Percentiles rank a stretch among this genome's conserved stretches.
Evolutionary conservation across 805 yeast species (phyloP).

Genomic region (Crinitomyces ghanaensis): DNA sequence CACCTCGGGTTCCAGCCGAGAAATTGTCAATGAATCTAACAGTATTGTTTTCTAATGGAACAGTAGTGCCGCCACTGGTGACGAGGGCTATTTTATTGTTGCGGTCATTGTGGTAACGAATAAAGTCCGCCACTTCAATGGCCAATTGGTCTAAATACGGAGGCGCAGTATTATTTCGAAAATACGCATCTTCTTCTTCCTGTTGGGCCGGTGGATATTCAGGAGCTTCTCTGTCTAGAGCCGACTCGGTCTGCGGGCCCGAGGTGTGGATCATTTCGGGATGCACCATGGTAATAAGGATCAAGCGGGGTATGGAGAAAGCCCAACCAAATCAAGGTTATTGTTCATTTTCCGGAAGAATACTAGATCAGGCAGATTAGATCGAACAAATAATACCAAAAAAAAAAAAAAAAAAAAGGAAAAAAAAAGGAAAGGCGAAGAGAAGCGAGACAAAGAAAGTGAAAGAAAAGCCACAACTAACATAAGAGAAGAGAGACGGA

Average conservation of each 20-base stretch:
- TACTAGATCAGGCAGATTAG: neutral
- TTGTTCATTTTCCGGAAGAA: neutral
- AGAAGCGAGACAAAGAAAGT: too few species aligned
- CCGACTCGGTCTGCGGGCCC: slow-evolving; percentile 54
- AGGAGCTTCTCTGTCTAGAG: slow-evolving; percentile 69
- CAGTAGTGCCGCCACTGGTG: slow-evolving; percentile 96
- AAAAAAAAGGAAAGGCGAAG: neutral
- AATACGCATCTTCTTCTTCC: slow-evolving; percentile 66
- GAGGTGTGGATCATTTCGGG: slow-evolving; percentile 36
- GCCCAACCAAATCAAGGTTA: neutral
- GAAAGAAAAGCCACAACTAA: too few species aligned
- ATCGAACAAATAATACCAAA: neutral
- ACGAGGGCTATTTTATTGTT: slow-evolving; percentile 59
- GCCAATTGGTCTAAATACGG: slow-evolving; percentile 54
- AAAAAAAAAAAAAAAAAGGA: slow-evolving; percentile 1
- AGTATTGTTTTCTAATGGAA: slow-evolving; percentile 92
- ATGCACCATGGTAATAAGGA: neutral
- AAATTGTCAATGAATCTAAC: slow-evolving; percentile 95
- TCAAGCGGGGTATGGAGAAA: too few species aligned
- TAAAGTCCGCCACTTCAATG: slow-evolving; percentile 46
- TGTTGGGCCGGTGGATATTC: slow-evolving; percentile 64
- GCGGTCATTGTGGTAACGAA: slow-evolving; percentile 38
- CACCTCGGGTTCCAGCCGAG: slow-evolving; percentile 96
- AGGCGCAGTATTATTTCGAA: slow-evolving; percentile 63
- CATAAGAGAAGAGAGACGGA: too few species aligned